These are phyloP conservation scores for Rhodotorula sp. DNA, from an alignment of 1,284 basidiomycete species.

Conservation along the genomic window DNA sequence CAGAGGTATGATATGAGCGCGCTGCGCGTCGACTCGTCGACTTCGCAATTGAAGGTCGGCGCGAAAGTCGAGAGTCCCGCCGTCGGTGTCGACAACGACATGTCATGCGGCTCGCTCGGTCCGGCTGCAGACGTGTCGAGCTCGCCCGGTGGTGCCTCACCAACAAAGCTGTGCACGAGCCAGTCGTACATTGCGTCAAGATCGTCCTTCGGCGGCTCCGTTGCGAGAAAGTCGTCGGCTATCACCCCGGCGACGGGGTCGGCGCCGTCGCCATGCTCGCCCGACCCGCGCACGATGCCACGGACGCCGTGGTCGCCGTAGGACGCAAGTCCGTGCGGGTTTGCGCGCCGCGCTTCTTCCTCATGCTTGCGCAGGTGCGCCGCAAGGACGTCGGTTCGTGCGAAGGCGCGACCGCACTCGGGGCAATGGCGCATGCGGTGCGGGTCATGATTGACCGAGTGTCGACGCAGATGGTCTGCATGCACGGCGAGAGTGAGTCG, in stretches of 20 bases:
- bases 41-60: background rate
- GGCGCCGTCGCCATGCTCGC: background rate
- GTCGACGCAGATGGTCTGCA: slow-evolving; percentile 2
- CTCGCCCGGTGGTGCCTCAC: too few species aligned
- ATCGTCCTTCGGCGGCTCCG: background rate
- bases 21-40: background rate
- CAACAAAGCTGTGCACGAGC: background rate
- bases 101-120: too few species aligned
- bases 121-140: too few species aligned
- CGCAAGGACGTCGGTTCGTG: slow-evolving; percentile 1
- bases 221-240: background rate
- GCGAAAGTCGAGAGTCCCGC: background rate
- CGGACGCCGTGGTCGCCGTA: background rate
- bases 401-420: slow-evolving; percentile 1
- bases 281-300: too few species aligned
- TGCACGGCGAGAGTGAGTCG: background rate
- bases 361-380: slow-evolving; percentile 3
- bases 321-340: background rate
- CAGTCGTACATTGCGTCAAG: background rate
- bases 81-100: background rate
- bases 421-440: background rate
- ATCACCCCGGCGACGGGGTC: background rate
- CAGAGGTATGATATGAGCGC: background rate
- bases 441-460: slow-evolving; percentile 4
- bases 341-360: background rate